Percentiles rank a stretch among this genome's conserved stretches.
Conservation (phyloP, 1,139 yeast species). For the Williopsis jadinii region DNA sequence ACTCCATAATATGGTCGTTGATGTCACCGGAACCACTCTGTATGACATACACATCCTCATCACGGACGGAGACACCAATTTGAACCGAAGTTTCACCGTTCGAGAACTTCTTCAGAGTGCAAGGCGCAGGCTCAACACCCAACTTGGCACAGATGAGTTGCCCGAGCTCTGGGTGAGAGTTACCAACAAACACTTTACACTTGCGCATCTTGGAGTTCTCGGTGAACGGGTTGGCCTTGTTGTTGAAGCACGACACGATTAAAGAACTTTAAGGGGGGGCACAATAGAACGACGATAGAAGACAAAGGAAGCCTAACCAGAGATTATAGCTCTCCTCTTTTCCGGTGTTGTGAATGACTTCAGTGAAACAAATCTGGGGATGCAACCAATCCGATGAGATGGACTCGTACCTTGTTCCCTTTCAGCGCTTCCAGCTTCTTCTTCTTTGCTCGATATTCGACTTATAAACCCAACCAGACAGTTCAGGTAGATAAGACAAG, state of each 20-base stretch:
- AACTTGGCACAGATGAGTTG: conserved; percentile 80
- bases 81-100: conserved; percentile 97
- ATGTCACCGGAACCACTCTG: conserved; percentile 88
- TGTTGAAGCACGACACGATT: not conserved
- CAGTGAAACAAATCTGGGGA: too few relatives aligned
- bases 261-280: not conserved
- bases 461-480: too few relatives aligned
- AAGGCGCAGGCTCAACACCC: conserved; percentile 95
- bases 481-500: too few relatives aligned
- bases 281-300: not conserved
- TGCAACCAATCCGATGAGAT: too few relatives aligned
- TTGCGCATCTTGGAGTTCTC: conserved; percentile 64
- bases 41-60: conserved; percentile 92
- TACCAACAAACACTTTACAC: conserved; percentile 94
- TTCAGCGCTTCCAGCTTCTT: too few relatives aligned
- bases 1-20: conserved; percentile 95
- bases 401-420: too few relatives aligned
- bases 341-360: too few relatives aligned
- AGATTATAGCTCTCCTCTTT: too few relatives aligned
- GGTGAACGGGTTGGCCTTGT: not conserved
- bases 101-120: conserved; percentile 83
- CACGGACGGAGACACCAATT: conserved; percentile 90
- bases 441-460: too few relatives aligned
- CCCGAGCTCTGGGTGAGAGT: conserved; percentile 94
- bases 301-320: not conserved